These are phyloP conservation scores for Coemansia sp. DNA, from an alignment of 192 early-diverging fungal species.

Conservation along the genomic window DNA sequence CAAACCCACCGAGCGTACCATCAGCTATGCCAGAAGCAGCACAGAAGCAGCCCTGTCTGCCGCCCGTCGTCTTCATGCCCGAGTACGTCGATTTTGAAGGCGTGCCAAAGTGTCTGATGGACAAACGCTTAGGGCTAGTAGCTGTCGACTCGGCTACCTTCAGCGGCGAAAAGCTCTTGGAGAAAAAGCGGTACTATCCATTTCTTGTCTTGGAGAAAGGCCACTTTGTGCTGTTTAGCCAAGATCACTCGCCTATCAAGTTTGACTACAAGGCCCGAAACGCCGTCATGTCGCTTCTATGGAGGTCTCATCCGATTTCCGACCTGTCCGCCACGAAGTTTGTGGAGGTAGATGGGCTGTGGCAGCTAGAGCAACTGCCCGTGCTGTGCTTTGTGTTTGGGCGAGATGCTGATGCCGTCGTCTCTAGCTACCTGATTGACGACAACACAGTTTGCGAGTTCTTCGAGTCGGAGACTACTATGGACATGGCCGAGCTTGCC, in stretches of 20 bases:
- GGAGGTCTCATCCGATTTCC: not conserved
- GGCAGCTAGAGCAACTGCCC: not conserved
- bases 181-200: not conserved
- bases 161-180: not conserved
- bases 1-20: not conserved
- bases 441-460: conserved; percentile 1
- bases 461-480: not conserved
- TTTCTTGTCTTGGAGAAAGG: not conserved
- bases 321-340: not conserved
- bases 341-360: not conserved
- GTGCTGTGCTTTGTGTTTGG: conserved; percentile 3
- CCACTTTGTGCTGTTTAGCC: not conserved
- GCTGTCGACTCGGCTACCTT: not conserved
- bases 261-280: conserved; percentile 6
- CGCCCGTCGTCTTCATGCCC: not conserved
- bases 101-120: not conserved
- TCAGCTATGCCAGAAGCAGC: not conserved
- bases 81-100: not conserved
- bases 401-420: not conserved
- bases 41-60: not conserved
- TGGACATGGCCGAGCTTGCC: not conserved
- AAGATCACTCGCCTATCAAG: not conserved
- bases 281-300: not conserved
- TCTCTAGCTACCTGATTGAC: not conserved
- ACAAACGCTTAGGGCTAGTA: not conserved